Conservation (phyloP, 441 rosid species). For the Erodium texanum region DNA sequence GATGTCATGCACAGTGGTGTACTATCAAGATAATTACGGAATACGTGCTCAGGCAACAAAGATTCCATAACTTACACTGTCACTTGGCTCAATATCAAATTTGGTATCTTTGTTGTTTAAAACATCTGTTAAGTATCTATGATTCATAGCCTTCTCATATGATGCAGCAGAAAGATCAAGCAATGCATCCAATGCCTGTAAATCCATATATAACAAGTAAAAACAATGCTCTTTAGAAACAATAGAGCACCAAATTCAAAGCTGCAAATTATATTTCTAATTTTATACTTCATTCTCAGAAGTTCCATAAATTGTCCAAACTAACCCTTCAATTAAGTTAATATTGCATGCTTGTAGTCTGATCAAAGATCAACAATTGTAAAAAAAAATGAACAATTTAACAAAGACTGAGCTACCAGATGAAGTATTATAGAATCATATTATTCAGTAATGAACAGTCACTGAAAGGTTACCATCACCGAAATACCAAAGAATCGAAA, state of each 20-base stretch:
- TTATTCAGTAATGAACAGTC: not conserved
- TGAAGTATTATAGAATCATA: not conserved
- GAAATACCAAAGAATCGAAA: not conserved
- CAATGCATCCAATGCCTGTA: conserved; percentile 62
- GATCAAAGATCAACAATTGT: not conserved
- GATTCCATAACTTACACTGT: conserved; percentile 37
- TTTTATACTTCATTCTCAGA: not conserved
- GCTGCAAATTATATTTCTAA: not conserved
- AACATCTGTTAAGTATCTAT: conserved; percentile 12
- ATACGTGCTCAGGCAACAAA: not conserved
- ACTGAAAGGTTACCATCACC: not conserved
- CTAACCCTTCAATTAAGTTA: not conserved
- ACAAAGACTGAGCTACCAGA: not conserved
- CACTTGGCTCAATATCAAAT: conserved; percentile 23
- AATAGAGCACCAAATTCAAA: conserved; percentile 11
- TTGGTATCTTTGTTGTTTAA: conserved; percentile 23
- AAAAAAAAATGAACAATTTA: not conserved
- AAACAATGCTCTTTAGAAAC: not conserved
- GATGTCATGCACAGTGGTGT: not conserved
- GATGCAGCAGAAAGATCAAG: conserved; percentile 56
- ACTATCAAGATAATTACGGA: not conserved
- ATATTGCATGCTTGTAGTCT: not conserved
- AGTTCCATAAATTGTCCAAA: not conserved
- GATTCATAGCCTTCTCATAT: conserved; percentile 29
- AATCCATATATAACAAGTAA: conserved; percentile 7